Base-by-base conservation (phyloP, 345 rosid genomes). In the Lepidium didymum region DNA sequence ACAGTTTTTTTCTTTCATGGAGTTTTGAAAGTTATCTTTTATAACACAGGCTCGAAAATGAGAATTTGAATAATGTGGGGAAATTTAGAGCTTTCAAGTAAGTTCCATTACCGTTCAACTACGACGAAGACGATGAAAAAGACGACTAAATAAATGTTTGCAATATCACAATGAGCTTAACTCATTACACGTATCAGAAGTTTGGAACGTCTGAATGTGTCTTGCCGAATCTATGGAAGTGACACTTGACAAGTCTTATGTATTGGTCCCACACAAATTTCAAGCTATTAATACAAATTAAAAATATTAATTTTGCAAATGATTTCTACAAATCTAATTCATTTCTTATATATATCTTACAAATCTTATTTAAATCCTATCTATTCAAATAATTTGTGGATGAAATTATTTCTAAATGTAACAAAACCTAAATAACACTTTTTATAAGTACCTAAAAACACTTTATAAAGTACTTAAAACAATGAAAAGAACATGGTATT, bases 31-130 rank as follows among this genome's bases (percentile, higher is more conserved):
- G 2, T 6, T 12, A 12, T 4, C 0, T 46, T 18, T 19, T 6
- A 7, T 8, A 19, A 50, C 36, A 16, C 89, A 88, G 93, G 78
- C 37, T 91, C 82, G 96, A 91, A 72, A 87, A 89, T 47, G 97
- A 91, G 64, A 94, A 89, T 77, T 56, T 91, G 73, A 86, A 75
- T 77, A 91, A 91, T 69, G 94, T 81, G 7, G 94, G 94, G 56
- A 87, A 83, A 75, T 89, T 68, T 80, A 64, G 96, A 75, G 96
- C 88, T 7, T 92, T 89, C 73, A 89, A 85, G 78, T 65, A 86
- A 3, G 92, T 89, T 45, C 96, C 96, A 9, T 69, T 91, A 57
- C 97, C 97, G 1, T 91, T 89, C 73, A 90, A 81, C 74, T 86
- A 84, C 19, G 90, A 86, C 29, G 78, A 71, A 44, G 75, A 61